A percentile compares a stretch with the other conserved stretches of the same genome.
These are phyloP conservation scores for Millerozyma miso DNA, from an alignment of 805 yeast genomes.

Conservation along the genomic window DNA sequence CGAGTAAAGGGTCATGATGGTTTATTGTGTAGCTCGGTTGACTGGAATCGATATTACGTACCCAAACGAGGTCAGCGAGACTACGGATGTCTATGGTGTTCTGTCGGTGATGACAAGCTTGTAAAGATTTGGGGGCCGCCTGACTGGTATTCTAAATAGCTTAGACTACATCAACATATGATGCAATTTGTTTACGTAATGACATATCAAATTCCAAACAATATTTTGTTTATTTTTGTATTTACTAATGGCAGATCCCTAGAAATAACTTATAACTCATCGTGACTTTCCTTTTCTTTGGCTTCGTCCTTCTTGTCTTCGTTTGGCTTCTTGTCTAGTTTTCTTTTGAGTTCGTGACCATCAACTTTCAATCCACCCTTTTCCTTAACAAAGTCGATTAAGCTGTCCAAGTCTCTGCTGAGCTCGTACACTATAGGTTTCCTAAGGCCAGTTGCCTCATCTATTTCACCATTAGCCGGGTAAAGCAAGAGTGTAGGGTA, in stretches of 20 bases:
- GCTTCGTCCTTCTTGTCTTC: slow-evolving; percentile 12
- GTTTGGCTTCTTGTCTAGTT: slow-evolving; percentile 20
- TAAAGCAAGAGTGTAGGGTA: slow-evolving; percentile 90
- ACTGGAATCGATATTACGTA: slow-evolving; percentile 50
- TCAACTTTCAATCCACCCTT: slow-evolving; percentile 63
- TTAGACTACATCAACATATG: not conserved
- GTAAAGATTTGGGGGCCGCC: slow-evolving; percentile 62
- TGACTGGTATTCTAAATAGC: slow-evolving; percentile 6
- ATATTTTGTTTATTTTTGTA: slow-evolving; percentile 1
- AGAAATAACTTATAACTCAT: slow-evolving; percentile 29
- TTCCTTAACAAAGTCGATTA: slow-evolving; percentile 67
- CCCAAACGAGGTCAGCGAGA: slow-evolving; percentile 21
- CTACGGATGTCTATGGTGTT: slow-evolving; percentile 58
- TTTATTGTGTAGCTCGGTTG: slow-evolving; percentile 65
- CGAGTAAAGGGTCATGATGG: slow-evolving; percentile 60
- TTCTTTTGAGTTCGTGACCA: slow-evolving; percentile 30
- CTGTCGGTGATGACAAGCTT: slow-evolving; percentile 78
- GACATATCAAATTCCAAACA: no score
- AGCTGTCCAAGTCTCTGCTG: slow-evolving; percentile 66
- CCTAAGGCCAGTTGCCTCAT: slow-evolving; percentile 41
- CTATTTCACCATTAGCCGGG: slow-evolving; percentile 63
- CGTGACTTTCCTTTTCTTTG: slow-evolving; percentile 25
- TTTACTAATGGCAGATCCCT: not conserved
- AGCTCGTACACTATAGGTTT: slow-evolving; percentile 61
- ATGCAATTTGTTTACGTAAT: no score